phyloP scores from a whole-genome alignment of 2,329 filamentous ascomycete genomes.

The Penicillium sp. region DNA sequence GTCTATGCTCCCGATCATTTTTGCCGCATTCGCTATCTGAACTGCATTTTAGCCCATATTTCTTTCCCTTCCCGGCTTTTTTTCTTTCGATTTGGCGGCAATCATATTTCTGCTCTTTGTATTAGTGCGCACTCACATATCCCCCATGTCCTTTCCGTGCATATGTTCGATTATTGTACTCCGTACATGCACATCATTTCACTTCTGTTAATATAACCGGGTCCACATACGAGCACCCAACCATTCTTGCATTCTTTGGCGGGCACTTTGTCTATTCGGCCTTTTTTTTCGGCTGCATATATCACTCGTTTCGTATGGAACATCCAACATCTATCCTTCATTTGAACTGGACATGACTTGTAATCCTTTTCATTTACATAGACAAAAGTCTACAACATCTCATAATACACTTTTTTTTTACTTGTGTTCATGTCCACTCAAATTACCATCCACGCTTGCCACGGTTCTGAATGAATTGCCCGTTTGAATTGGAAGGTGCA shows the following conservation, averaged over 20 bases:
- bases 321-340: neutral
- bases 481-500: neutral
- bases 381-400: neutral
- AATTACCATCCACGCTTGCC: neutral
- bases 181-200: neutral
- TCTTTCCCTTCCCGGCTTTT: neutral
- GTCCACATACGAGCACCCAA: conserved; percentile 1
- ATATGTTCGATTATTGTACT: neutral
- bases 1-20: conserved; percentile 15
- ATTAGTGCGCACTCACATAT: conserved; percentile 1
- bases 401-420: neutral
- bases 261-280: neutral
- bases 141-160: neutral
- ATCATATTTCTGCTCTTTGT: conserved; percentile 2
- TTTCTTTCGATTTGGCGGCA: conserved; percentile 1
- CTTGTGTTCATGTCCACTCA: neutral
- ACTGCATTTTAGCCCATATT: conserved; percentile 3
- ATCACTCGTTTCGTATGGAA: conserved; percentile 1
- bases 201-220: conserved; percentile 4
- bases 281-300: conserved; percentile 1
- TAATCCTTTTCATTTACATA: neutral
- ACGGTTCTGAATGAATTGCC: neutral
- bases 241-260: neutral
- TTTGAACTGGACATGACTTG: neutral
- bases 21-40: conserved; percentile 14